A percentile compares a stretch with the other conserved stretches of the same genome.
phyloP scores from a whole-genome alignment of 345 rosid species.

The Citrus sp. region DNA sequence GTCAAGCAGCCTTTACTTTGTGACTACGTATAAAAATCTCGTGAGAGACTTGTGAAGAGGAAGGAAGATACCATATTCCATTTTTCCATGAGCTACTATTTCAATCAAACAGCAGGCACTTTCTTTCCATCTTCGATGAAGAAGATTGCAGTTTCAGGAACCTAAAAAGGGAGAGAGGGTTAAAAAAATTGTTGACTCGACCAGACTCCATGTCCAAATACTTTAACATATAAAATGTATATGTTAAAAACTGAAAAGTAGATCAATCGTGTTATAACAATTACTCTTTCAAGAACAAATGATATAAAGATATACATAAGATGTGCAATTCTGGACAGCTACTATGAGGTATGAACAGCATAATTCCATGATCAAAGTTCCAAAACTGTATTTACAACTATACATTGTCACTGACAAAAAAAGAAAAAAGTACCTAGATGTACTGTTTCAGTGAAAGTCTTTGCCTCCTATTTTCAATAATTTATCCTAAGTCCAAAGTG shows the following conservation, averaged over 20 bases:
- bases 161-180: constrained; percentile 9
- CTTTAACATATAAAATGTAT: not conserved
- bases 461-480: not conserved
- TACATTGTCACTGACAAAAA: not conserved
- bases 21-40: not conserved
- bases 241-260: not conserved
- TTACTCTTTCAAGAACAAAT: not conserved
- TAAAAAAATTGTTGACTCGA: not conserved
- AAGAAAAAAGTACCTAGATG: not conserved
- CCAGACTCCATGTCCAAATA: not conserved
- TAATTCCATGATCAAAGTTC: not conserved
- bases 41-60: not conserved
- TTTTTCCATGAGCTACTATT: not conserved
- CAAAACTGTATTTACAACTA: not conserved
- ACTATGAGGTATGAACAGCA: not conserved
- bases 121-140: constrained; percentile 17
- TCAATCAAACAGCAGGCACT: constrained; percentile 11
- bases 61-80: not conserved
- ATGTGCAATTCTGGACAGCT: not conserved
- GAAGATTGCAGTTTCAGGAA: constrained; percentile 17
- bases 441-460: not conserved
- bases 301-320: not conserved
- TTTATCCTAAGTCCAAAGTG: not conserved
- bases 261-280: not conserved
- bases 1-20: not conserved